A percentile compares a stretch with the other conserved stretches of the same genome.
phyloP scores from a whole-genome alignment of 2,329 filamentous ascomycete species.

The Penicillium aurantiogriseum region DNA sequence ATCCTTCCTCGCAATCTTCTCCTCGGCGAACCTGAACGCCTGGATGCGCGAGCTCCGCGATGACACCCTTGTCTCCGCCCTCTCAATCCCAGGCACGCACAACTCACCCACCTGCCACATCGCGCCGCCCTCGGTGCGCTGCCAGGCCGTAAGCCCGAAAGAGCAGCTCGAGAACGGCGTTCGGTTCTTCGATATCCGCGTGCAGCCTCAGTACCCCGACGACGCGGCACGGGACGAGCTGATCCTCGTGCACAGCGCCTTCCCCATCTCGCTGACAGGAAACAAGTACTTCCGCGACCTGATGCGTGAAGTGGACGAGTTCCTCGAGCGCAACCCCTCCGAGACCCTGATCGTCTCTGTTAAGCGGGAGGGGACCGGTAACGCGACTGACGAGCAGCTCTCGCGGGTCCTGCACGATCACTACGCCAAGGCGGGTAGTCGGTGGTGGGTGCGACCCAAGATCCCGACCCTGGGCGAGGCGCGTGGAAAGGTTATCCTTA shows the following conservation, averaged over 20 bases:
- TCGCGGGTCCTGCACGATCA: constrained; percentile 69
- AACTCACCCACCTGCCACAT: constrained; percentile 84
- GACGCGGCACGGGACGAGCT: constrained; percentile 64
- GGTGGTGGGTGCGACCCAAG: constrained; percentile 76
- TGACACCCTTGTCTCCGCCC: constrained; percentile 69
- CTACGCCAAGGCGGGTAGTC: constrained; percentile 59
- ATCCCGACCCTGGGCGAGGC: constrained; percentile 77
- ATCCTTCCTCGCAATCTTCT: constrained; percentile 62
- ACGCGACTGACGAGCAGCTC: constrained; percentile 74
- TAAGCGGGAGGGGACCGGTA: constrained; percentile 87
- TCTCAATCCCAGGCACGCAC: constrained; percentile 93
- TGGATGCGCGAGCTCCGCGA: constrained; percentile 83
- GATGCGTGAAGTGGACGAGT: constrained; percentile 67
- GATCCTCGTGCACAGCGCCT: constrained; percentile 82
- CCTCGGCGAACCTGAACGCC: constrained; percentile 63
- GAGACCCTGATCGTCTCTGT: constrained; percentile 84
- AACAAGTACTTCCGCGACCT: constrained; percentile 75
- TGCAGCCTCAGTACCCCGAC: constrained; percentile 62
- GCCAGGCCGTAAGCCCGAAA: constrained; percentile 74
- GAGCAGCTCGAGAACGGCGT: constrained; percentile 86
- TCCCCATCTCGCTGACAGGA: constrained; percentile 81
- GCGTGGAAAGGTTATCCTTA: constrained; percentile 77
- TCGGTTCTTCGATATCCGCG: constrained; percentile 89
- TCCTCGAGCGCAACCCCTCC: constrained; percentile 72
- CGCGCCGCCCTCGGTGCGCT: constrained; percentile 87